Evolutionary conservation across 208 protist genomes (phyloP).

Genomic region (Trypanosoma cruzi): DNA sequence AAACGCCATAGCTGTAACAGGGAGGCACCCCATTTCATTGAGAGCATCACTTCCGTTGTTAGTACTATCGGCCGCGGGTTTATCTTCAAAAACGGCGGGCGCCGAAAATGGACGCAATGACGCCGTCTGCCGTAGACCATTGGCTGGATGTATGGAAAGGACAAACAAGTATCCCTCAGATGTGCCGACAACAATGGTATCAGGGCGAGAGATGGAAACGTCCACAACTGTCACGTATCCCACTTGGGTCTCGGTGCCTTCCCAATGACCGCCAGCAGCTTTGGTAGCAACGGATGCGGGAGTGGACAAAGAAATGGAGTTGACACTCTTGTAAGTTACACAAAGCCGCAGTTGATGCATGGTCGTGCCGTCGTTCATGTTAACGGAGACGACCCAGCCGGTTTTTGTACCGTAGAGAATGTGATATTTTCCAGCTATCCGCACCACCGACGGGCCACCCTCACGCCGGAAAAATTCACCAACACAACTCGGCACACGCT

Average conservation of each 20-base stretch:
- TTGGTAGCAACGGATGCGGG: neutral
- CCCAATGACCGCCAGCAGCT: neutral
- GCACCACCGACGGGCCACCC: slow-evolving; percentile 68
- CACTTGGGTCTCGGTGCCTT: slow-evolving; percentile 17
- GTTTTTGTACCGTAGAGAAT: slow-evolving; percentile 73
- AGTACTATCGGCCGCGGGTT: neutral
- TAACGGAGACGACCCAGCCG: slow-evolving; percentile 76
- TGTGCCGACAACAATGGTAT: slow-evolving; percentile 77
- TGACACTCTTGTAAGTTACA: neutral
- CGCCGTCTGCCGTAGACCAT: slow-evolving; percentile 52
- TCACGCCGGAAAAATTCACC: slow-evolving; percentile 52
- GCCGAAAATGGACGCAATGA: slow-evolving; percentile 64
- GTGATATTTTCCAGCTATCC: slow-evolving; percentile 81
- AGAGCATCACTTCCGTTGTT: slow-evolving; percentile 7
- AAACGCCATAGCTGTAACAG: slow-evolving; percentile 69
- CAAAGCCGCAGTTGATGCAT: slow-evolving; percentile 18
- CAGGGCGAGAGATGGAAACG: slow-evolving; percentile 58
- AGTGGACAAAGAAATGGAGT: neutral
- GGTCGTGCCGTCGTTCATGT: slow-evolving; percentile 56
- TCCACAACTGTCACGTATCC: slow-evolving; percentile 68
- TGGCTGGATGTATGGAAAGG: slow-evolving; percentile 64
- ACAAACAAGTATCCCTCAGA: slow-evolving; percentile 66
- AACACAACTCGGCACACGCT: slow-evolving; percentile 39
- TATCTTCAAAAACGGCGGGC: neutral
- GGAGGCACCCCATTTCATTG: slow-evolving; percentile 25